Evolutionary conservation across 495 filamentous ascomycete genomes (phyloP).

Genomic region (Trichoderma reesei): DNA sequence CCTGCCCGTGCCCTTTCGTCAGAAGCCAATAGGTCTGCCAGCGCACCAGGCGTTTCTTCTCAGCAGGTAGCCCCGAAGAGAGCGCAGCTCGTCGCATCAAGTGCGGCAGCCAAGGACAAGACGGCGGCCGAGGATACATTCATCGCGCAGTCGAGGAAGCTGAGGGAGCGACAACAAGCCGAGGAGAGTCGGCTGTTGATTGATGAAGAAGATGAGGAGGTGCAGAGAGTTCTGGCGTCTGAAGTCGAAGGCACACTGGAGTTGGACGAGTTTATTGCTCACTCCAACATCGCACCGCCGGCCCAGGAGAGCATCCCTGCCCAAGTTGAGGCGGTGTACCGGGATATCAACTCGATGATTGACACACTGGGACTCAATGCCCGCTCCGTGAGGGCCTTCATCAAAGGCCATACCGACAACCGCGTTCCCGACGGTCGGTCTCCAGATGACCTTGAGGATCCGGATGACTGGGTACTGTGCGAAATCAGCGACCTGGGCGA

Average conservation of each 20-base stretch:
- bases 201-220: slow-evolving; percentile 48
- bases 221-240: slow-evolving; percentile 38
- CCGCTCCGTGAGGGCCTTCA: slow-evolving; percentile 61
- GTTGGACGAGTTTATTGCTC: slow-evolving; percentile 52
- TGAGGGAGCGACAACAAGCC: slow-evolving; percentile 35
- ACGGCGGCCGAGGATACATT: slow-evolving; percentile 27
- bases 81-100: slow-evolving; percentile 18
- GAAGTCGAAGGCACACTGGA: slow-evolving; percentile 39
- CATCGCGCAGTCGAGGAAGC: slow-evolving; percentile 29
- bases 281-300: slow-evolving; percentile 53
- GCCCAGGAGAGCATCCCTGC: slow-evolving; percentile 56
- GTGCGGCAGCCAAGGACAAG: slow-evolving; percentile 13
- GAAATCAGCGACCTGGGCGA: slow-evolving; percentile 56
- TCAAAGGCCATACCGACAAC: slow-evolving; percentile 49
- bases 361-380: slow-evolving; percentile 85
- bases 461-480: slow-evolving; percentile 57
- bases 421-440: slow-evolving; percentile 39
- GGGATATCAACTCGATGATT: slow-evolving; percentile 94
- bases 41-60: slow-evolving; percentile 45
- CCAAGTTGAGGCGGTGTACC: slow-evolving; percentile 76
- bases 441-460: slow-evolving; percentile 50
- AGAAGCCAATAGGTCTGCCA: slow-evolving; percentile 46
- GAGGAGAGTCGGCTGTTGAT: slow-evolving; percentile 39
- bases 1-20: slow-evolving; percentile 44
- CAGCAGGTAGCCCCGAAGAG: slow-evolving; percentile 30